Base-by-base conservation (phyloP, 2,329 filamentous ascomycete species). In the Fusarium sacchari region DNA sequence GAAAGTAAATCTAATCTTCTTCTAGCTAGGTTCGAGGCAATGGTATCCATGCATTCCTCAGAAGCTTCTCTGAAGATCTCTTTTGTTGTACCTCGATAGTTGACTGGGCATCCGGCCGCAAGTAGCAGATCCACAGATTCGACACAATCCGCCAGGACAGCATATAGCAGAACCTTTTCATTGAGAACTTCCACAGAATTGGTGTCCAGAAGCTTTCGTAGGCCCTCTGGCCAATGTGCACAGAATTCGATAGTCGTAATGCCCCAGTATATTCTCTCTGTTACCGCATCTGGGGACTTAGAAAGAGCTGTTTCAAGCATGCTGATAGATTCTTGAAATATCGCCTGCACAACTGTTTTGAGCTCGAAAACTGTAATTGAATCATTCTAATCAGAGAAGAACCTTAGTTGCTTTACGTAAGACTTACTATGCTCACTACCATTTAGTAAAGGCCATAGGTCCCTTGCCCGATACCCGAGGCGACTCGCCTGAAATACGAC, bases 51-150 rank as follows among this genome's bases (percentile, higher is more conserved):
- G 4, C 44, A 47, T 30, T 0, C 13, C 8, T 22, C 26, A 17
- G 44, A 47, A 17, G 44, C 44, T 7, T 7, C 0, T 0, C 5
- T 0, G 0, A 3, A 46, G 18, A 28, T 44, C 0, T 0, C 0
- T 12, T 7, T 7, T 8, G 42, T 43, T 12, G 0, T 13, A 2
- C 2, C 0, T 4, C 7, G 1, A 9, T 26, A 28, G 12, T 10
- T 0, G 7, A 46, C 2, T 28, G 18, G 43, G 13, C 44, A 47
- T 17, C 26, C 44, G 4, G 44, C 20, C 2, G 22, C 17, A 0
- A 47, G 6, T 4, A 47, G 20, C 4, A 47, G 9, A 22, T 47
- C 26, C 14, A 22, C 44, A 9, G 44, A 47, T 6, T 30, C 26
- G 1, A 22, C 0, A 3, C 20, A 47, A 22, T 47, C 26, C 4